Evolutionary conservation across 768 basidiomycete species (phyloP).

Genomic region (Podaxis pistillaris): DNA sequence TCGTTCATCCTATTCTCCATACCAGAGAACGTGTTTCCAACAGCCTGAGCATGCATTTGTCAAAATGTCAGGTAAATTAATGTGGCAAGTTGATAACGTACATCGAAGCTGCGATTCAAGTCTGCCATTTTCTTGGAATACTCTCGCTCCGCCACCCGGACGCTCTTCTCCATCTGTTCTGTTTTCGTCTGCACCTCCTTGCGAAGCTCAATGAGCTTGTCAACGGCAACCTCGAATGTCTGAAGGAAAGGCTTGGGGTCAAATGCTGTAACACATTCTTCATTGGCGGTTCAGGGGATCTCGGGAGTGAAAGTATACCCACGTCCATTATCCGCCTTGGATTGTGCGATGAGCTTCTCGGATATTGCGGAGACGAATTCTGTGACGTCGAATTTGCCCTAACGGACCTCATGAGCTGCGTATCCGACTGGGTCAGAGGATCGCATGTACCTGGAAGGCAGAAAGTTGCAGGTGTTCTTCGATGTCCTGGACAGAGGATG

Average conservation of each 20-base stretch:
- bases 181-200: slow-evolving; percentile 90
- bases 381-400: slow-evolving; percentile 91
- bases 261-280: slow-evolving; percentile 61
- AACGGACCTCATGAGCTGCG: slow-evolving; percentile 10
- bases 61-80: slow-evolving; percentile 1
- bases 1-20: slow-evolving; percentile 93
- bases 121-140: slow-evolving; percentile 95
- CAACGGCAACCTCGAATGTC: slow-evolving; percentile 90
- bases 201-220: slow-evolving; percentile 81
- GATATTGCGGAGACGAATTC: slow-evolving; percentile 85
- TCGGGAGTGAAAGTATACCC: slow-evolving; percentile 17
- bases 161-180: slow-evolving; percentile 90
- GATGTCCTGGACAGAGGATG: slow-evolving; percentile 25
- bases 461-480: slow-evolving; percentile 52
- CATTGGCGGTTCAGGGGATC: not conserved
- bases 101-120: slow-evolving; percentile 92
- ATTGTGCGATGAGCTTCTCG: slow-evolving; percentile 84
- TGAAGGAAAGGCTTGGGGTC: slow-evolving; percentile 90
- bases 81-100: slow-evolving; percentile 31
- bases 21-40: slow-evolving; percentile 81
- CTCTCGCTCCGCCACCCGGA: slow-evolving; percentile 84
- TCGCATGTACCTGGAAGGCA: slow-evolving; percentile 50
- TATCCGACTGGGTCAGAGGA: not conserved
- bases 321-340: slow-evolving; percentile 84
- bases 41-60: slow-evolving; percentile 51